Conservation (phyloP, 2,329 filamentous ascomycete species). For the Hymenoscyphus salicellus region DNA sequence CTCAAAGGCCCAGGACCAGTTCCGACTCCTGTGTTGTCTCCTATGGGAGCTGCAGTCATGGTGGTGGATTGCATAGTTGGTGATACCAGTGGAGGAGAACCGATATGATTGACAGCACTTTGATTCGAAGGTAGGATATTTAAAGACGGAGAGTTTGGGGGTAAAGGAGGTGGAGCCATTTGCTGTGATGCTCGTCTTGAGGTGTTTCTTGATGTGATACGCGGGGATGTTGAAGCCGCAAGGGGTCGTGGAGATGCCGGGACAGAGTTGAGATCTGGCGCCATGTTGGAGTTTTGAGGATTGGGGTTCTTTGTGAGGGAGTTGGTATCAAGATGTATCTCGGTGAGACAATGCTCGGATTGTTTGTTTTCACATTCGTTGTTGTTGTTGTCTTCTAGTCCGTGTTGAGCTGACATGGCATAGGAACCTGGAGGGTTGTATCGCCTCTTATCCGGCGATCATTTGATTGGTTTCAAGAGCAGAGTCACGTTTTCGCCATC, state of each 20-base stretch:
- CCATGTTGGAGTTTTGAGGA: constrained; percentile 27
- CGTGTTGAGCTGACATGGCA: background rate
- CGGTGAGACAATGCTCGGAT: background rate
- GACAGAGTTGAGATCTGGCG: constrained; percentile 38
- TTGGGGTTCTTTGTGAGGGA: background rate
- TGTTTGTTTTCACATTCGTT: constrained; percentile 2
- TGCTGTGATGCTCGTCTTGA: constrained; percentile 34
- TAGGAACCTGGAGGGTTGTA: background rate
- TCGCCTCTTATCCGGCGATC: background rate
- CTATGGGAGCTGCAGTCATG: constrained; percentile 12
- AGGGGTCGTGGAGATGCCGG: constrained; percentile 33
- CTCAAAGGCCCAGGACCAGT: constrained; percentile 70
- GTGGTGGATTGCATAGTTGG: constrained; percentile 20
- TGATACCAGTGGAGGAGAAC: constrained; percentile 27
- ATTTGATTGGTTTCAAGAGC: background rate
- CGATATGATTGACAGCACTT: constrained; percentile 27
- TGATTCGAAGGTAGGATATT: constrained; percentile 36
- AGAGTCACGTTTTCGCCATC: background rate
- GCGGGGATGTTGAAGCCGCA: constrained; percentile 24
- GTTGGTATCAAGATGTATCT: background rate
- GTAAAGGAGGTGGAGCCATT: constrained; percentile 24
- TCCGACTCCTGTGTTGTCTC: constrained; percentile 47
- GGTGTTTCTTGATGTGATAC: constrained; percentile 27
- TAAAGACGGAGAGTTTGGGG: constrained; percentile 25
- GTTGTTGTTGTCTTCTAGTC: background rate